phyloP scores from a whole-genome alignment of 108 stramenopile genomes.

The Asterionellopsis glacialis region DNA sequence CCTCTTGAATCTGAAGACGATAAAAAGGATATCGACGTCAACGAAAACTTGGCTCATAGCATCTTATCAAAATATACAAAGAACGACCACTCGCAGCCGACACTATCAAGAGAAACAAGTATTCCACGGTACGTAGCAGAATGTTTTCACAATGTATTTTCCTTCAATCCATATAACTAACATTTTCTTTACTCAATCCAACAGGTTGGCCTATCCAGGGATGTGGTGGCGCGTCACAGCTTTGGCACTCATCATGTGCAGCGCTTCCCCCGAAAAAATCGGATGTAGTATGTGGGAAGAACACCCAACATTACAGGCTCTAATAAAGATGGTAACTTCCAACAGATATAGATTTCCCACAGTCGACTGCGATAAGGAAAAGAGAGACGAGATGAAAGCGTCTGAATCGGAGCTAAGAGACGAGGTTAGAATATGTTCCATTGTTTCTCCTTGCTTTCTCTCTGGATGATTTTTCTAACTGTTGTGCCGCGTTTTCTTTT shows the following conservation, averaged over 20 bases:
- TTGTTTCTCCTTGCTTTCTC: neutral
- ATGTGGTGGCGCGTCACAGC: slow-evolving; percentile 75
- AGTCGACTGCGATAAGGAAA: slow-evolving; percentile 59
- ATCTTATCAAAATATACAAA: neutral
- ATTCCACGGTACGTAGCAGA: neutral
- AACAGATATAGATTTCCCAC: slow-evolving; percentile 74
- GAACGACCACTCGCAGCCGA: too few relatives aligned
- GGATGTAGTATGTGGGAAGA: slow-evolving; percentile 49
- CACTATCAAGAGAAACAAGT: too few relatives aligned
- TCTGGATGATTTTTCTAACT: neutral
- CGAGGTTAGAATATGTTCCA: slow-evolving; percentile 1
- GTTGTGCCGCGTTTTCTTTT: neutral
- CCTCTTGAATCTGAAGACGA: neutral
- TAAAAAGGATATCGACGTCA: neutral
- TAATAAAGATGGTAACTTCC: slow-evolving; percentile 77
- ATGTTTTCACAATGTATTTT: neutral
- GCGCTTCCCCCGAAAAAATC: slow-evolving; percentile 37
- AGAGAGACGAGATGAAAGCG: slow-evolving; percentile 47
- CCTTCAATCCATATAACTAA: neutral
- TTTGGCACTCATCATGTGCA: slow-evolving; percentile 53
- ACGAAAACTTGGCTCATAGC: neutral
- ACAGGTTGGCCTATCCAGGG: slow-evolving; percentile 49
- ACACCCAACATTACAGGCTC: slow-evolving; percentile 49
- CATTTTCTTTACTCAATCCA: slow-evolving; percentile 1
- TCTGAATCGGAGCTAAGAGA: slow-evolving; percentile 46